Evolutionary conservation across 2,329 filamentous ascomycete species (phyloP).

Genomic region (Annulohypoxylon truncatum): DNA sequence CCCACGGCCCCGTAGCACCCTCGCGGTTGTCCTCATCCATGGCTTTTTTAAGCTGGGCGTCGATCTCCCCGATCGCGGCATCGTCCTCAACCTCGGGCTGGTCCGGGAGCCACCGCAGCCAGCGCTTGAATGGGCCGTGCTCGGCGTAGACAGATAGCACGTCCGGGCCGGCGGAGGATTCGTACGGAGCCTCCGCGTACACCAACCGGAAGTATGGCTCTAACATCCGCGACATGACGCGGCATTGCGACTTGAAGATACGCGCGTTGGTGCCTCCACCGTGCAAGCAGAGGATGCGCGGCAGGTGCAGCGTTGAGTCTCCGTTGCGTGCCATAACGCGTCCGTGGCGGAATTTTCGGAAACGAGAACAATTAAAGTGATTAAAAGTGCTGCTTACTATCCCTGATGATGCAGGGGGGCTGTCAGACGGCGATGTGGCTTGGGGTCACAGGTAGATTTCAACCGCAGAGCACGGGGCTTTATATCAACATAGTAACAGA

Average conservation of each 20-base stretch:
- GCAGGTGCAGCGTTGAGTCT: conserved; percentile 54
- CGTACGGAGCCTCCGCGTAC: conserved; percentile 77
- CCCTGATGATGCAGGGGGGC: neutral
- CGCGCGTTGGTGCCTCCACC: conserved; percentile 79
- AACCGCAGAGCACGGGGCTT: neutral
- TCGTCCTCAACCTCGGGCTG: conserved; percentile 63
- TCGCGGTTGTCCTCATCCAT: conserved; percentile 64
- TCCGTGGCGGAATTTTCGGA: neutral
- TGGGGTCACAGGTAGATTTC: neutral
- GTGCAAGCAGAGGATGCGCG: conserved; percentile 83
- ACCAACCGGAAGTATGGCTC: conserved; percentile 73
- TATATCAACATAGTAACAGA: neutral
- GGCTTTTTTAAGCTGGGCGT: conserved; percentile 54
- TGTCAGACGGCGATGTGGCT: neutral
- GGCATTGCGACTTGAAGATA: conserved; percentile 76
- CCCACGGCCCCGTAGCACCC: conserved; percentile 67
- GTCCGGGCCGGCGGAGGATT: conserved; percentile 69
- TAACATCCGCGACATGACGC: conserved; percentile 61
- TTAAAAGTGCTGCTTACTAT: conserved; percentile 1
- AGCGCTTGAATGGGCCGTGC: conserved; percentile 72
- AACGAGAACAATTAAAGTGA: neutral
- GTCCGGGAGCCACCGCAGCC: conserved; percentile 71
- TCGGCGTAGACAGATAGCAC: conserved; percentile 73
- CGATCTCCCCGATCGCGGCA: conserved; percentile 55
- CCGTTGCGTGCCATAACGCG: conserved; percentile 8